These are phyloP conservation scores for Zygosaccharomyces rouxii DNA, from an alignment of 805 yeast genomes.

Conservation along the genomic window DNA sequence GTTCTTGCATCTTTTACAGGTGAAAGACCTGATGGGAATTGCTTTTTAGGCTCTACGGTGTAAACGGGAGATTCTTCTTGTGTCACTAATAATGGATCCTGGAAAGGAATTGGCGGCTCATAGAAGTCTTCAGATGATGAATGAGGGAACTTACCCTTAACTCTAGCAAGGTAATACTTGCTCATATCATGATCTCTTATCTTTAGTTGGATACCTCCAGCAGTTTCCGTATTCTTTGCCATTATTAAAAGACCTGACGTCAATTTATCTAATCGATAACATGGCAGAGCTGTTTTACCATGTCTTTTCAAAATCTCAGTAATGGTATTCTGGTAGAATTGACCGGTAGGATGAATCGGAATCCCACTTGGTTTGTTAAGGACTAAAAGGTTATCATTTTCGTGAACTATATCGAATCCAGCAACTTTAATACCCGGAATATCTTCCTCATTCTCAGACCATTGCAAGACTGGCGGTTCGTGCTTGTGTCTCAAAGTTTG, in stretches of 20 bases:
- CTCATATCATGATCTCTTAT: slow-evolving; percentile 57
- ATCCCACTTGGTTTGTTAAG: slow-evolving; percentile 91
- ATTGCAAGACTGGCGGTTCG: slow-evolving; percentile 72
- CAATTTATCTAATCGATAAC: slow-evolving; percentile 82
- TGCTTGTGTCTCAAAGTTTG: slow-evolving; percentile 58
- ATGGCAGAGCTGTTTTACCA: slow-evolving; percentile 57
- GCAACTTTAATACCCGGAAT: slow-evolving; percentile 21
- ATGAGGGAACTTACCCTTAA: slow-evolving; percentile 74
- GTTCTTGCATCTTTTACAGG: slow-evolving; percentile 64
- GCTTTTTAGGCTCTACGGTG: slow-evolving; percentile 66
- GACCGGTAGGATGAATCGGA: slow-evolving; percentile 94
- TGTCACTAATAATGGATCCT: slow-evolving; percentile 10
- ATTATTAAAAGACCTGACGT: slow-evolving; percentile 86
- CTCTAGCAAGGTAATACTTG: slow-evolving; percentile 83
- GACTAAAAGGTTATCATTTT: slow-evolving; percentile 71
- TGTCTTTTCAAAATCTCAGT: slow-evolving; percentile 70
- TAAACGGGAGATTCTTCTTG: slow-evolving; percentile 44
- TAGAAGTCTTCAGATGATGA: slow-evolving; percentile 11
- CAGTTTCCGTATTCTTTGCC: slow-evolving; percentile 37
- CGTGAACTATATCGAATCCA: slow-evolving; percentile 60
- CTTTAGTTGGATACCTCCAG: slow-evolving; percentile 60
- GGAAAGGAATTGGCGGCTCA: slow-evolving; percentile 30
- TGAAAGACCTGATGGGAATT: slow-evolving; percentile 46
- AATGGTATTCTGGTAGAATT: slow-evolving; percentile 66
- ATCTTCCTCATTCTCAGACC: slow-evolving; percentile 22